phyloP scores from a whole-genome alignment of 345 rosid species.

The Ceriops decandra region DNA sequence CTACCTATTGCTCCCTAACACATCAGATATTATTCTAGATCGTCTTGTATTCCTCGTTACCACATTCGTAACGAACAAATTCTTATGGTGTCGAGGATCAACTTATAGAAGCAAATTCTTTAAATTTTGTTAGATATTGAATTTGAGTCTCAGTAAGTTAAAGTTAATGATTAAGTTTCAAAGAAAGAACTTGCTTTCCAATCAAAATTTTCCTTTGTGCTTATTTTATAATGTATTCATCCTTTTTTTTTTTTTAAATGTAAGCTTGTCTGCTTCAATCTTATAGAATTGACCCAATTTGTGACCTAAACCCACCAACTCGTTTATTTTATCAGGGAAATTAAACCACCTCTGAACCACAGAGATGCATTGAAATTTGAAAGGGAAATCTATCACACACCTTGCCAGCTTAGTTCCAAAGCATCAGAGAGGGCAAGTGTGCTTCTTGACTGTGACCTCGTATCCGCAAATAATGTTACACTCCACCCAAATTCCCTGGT shows the following conservation, averaged over 20 bases:
- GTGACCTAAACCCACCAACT: not conserved
- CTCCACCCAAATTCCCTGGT: constrained; percentile 15
- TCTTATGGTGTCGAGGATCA: too few species aligned
- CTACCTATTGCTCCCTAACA: too few species aligned
- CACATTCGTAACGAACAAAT: too few species aligned
- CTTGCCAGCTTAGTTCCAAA: constrained; percentile 22
- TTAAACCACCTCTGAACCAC: too few species aligned
- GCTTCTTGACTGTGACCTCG: constrained; percentile 32
- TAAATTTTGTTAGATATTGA: too few species aligned
- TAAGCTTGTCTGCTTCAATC: not conserved
- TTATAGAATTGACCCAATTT: not conserved
- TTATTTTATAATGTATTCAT: not conserved
- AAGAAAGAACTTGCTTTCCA: not conserved
- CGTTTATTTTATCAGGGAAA: not conserved
- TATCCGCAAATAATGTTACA: constrained; percentile 22
- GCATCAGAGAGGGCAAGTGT: constrained; percentile 27
- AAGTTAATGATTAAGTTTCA: not conserved
- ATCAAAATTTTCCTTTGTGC: not conserved
- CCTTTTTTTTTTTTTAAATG: not conserved
- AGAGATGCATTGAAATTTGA: too few species aligned
- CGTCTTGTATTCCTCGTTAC: too few species aligned
- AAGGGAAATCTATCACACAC: not conserved
- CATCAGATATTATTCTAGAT: too few species aligned
- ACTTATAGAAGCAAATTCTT: too few species aligned
- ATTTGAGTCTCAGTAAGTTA: not conserved